Base-by-base conservation (phyloP, 129 eudicot genomes). In the Artemisia tridentata region DNA sequence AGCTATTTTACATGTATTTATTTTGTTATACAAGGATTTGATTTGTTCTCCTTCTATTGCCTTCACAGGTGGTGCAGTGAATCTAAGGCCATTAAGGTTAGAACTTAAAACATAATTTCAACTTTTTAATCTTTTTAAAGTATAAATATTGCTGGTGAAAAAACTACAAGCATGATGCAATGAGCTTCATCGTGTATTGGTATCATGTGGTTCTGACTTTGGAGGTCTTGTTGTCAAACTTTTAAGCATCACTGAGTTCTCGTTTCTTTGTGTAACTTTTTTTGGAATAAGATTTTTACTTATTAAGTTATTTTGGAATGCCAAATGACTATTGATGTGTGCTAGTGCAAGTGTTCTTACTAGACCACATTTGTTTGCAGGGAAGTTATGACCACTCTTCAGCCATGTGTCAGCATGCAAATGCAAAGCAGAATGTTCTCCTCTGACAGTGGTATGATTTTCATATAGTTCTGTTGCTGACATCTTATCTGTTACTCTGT, bases 371-470 rank as follows among this genome's bases (percentile, higher is more conserved):
- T 73, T 74, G 34, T 50, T 49, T 51, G 65, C 90, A 88, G 97
- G 79, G 90, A 75, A 68, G 69, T 71, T 76, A 79, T 75, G 72
- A 78, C 74, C 78, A 66, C 69, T 69, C 76, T 84, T 61, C 83
- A 75, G 65, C 78, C 80, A n/a, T 50, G 60, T 54, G 72, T 79
- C 63, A 74, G 63, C 72, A 63, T 75, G 75, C 83, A 75, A 75
- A 75, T 81, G 64, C 73, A 78, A 67, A 81, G 64, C 78, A 78
- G 87, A 81, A 57, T 75, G 63, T 85, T 91, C 83, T 83, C 96
- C 19, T 91, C 97, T 43, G 86, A 82, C 20, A 75, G 76, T 73
- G 96, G 97, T 88, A 74, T 67, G 71, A 11, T 67, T 23, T 72
- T 71, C 29, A 49, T 54, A 50, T 72, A 17, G 69, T 48, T 8